Evolutionary conservation across 108 stramenopile genomes (phyloP).

Genomic region (Nitzschia sp.): DNA sequence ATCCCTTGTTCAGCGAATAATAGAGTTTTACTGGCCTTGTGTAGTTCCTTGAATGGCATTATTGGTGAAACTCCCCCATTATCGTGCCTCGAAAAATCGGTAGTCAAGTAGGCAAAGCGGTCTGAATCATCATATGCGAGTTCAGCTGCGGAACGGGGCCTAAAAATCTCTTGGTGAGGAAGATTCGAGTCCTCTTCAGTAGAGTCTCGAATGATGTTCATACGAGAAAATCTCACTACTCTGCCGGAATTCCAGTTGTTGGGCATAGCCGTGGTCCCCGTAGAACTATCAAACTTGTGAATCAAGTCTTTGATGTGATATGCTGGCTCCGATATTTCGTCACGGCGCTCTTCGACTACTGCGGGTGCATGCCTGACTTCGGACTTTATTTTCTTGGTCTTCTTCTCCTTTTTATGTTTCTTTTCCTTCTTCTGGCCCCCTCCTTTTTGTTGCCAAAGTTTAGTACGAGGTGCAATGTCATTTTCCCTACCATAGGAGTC

Average conservation of each 20-base stretch:
- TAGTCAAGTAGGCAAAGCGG: slow-evolving; percentile 6
- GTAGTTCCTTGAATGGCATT: not conserved
- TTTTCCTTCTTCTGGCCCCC: not conserved
- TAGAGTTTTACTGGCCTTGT: not conserved
- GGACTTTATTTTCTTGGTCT: not conserved
- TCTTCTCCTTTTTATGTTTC: not conserved
- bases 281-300: not conserved
- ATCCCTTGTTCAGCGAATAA: not conserved
- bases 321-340: slow-evolving; percentile 6
- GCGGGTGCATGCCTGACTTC: not conserved
- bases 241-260: not conserved
- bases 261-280: not conserved
- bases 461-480: not conserved
- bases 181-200: not conserved
- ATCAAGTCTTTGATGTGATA: not conserved
- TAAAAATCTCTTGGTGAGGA: not conserved
- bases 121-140: not conserved
- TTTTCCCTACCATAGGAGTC: slow-evolving; percentile 4
- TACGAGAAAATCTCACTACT: no score
- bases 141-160: not conserved
- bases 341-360: not conserved
- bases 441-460: no score
- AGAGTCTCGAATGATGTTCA: not conserved
- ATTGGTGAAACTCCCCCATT: not conserved
- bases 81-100: not conserved